These are phyloP conservation scores for Xylariaceae sp. DNA, from an alignment of 2,329 filamentous ascomycete genomes.

Conservation along the genomic window DNA sequence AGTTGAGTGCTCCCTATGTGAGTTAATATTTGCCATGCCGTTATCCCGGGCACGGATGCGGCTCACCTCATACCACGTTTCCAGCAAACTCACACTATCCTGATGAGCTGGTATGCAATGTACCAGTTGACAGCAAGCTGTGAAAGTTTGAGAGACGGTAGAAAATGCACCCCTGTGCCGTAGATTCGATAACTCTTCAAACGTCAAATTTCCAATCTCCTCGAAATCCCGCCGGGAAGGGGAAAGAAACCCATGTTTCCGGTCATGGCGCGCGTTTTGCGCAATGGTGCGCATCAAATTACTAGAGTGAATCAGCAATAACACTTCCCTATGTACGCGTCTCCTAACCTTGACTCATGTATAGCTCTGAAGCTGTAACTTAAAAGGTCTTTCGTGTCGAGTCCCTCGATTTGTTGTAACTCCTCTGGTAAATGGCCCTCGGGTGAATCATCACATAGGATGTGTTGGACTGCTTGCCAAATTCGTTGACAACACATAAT, in stretches of 20 bases:
- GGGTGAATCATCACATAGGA: constrained; percentile 90
- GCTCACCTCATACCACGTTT: constrained; percentile 66
- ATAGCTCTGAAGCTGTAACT: constrained; percentile 94
- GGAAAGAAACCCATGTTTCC: constrained; percentile 42
- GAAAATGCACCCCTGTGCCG: constrained; percentile 91
- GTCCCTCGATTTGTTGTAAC: constrained; percentile 63
- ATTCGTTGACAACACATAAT: constrained; percentile 61
- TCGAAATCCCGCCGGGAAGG: constrained; percentile 54
- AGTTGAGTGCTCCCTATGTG: constrained; percentile 57
- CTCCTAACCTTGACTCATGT: constrained; percentile 79
- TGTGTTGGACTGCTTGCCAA: constrained; percentile 70
- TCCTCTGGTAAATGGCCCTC: constrained; percentile 82
- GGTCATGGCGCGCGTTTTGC: constrained; percentile 48
- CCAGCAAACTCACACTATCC: constrained; percentile 47
- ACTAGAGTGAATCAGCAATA: constrained; percentile 43
- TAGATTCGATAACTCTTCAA: constrained; percentile 75
- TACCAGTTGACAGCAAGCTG: constrained; percentile 67
- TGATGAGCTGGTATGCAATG: constrained; percentile 41
- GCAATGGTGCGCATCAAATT: constrained; percentile 65
- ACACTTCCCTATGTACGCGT: neutral
- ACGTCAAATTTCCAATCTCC: constrained; percentile 67
- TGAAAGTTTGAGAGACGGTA: constrained; percentile 85
- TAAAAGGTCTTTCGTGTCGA: constrained; percentile 81
- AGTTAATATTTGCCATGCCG: constrained; percentile 15
- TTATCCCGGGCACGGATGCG: neutral